phyloP scores from a whole-genome alignment of 768 basidiomycete species.

The Phanerochaete sordida region DNA sequence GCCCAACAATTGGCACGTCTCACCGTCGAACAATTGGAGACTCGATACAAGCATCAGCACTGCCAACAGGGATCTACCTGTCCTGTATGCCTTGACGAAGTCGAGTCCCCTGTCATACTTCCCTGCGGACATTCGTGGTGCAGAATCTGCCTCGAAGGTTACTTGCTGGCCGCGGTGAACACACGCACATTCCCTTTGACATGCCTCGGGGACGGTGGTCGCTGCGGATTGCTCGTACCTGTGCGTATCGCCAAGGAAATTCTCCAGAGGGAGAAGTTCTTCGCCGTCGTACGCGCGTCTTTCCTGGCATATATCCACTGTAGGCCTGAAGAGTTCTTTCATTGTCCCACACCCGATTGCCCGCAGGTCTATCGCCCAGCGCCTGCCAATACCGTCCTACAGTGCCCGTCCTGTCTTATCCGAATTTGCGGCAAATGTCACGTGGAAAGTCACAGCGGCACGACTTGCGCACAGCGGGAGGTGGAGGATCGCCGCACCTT shows the following conservation, averaged over 20 bases:
- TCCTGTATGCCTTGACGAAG: conserved; percentile 67
- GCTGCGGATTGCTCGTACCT: conserved; percentile 55
- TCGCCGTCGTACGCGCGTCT: conserved; percentile 52
- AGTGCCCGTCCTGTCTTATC: conserved; percentile 67
- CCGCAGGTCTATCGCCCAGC: conserved; percentile 65
- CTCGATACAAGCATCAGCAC: conserved; percentile 23
- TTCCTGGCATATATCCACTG: conserved; percentile 58
- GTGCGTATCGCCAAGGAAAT: conserved; percentile 46
- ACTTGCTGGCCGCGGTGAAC: conserved; percentile 54
- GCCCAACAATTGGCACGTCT: conserved; percentile 42
- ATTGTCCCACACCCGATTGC: conserved; percentile 81
- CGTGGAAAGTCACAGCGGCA: conserved; percentile 58
- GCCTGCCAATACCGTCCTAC: conserved; percentile 46
- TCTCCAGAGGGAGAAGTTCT: conserved; percentile 50
- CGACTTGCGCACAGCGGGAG: conserved; percentile 56
- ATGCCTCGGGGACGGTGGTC: conserved; percentile 64
- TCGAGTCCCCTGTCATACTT: conserved; percentile 47
- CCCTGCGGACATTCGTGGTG: conserved; percentile 72
- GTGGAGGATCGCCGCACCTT: conserved; percentile 52
- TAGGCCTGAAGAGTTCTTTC: conserved; percentile 59
- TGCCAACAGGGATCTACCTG: conserved; percentile 34
- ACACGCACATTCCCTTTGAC: conserved; percentile 64
- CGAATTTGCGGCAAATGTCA: conserved; percentile 66
- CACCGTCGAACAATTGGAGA: conserved; percentile 29
- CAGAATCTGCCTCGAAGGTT: conserved; percentile 53